phyloP scores from a whole-genome alignment of 1,284 basidiomycete genomes.

The Cryptococcus sp. region DNA sequence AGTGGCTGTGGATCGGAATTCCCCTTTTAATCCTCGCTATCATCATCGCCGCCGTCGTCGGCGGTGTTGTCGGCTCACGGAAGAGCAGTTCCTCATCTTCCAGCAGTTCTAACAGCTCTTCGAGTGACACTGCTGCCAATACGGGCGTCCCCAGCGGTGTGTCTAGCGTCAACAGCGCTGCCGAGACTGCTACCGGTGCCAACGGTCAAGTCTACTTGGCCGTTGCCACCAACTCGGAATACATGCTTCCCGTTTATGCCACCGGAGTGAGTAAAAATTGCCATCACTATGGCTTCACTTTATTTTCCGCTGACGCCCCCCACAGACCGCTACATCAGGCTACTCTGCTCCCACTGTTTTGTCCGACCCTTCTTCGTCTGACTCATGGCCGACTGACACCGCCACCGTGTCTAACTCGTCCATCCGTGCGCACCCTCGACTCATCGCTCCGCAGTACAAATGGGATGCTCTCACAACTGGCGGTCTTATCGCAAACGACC shows the following conservation, averaged over 20 bases:
- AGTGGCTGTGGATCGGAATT: conserved; percentile 51
- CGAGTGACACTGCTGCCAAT: conserved; percentile 20
- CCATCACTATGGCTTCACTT: conserved; percentile 12
- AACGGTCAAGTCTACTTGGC: conserved; percentile 47
- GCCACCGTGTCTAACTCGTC: conserved; percentile 66
- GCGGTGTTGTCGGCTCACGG: conserved; percentile 70
- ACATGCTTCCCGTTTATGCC: conserved; percentile 82
- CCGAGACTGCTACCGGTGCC: conserved; percentile 43
- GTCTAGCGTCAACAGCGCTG: conserved; percentile 32
- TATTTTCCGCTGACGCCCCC: neutral
- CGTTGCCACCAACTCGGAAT: conserved; percentile 69
- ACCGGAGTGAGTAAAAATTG: conserved; percentile 65
- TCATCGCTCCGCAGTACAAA: conserved; percentile 89
- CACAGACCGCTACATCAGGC: conserved; percentile 74
- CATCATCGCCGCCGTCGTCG: conserved; percentile 74
- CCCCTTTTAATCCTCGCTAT: conserved; percentile 61
- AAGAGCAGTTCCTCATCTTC: conserved; percentile 45
- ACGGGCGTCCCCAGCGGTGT: conserved; percentile 34
- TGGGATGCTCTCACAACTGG: conserved; percentile 75
- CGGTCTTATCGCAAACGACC: conserved; percentile 75
- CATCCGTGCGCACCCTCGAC: conserved; percentile 76
- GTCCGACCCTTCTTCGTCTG: conserved; percentile 57
- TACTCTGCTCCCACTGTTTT: conserved; percentile 74
- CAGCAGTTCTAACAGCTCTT: conserved; percentile 6
- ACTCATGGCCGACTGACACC: conserved; percentile 74